phyloP scores from a whole-genome alignment of 345 rosid genomes.

The Atalantia buxifolia region DNA sequence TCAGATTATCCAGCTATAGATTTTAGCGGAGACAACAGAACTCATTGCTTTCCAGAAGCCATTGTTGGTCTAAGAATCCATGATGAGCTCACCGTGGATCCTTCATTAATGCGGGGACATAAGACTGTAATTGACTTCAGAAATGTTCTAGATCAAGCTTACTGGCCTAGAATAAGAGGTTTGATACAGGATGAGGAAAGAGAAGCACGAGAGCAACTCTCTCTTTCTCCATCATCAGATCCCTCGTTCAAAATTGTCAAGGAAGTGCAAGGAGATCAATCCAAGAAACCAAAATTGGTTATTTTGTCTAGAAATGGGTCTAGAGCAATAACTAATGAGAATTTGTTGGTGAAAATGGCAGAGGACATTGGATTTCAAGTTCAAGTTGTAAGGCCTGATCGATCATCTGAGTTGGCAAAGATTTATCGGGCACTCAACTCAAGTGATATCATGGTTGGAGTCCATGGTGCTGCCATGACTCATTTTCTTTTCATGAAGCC shows the following conservation, averaged over 20 bases:
- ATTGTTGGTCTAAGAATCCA: constrained; percentile 74
- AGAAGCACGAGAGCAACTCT: constrained; percentile 25
- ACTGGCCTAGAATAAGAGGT: constrained; percentile 47
- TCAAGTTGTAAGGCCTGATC: constrained; percentile 49
- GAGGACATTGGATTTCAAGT: constrained; percentile 61
- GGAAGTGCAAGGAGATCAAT: constrained; percentile 3
- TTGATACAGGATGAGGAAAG: constrained; percentile 45
- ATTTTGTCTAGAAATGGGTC: constrained; percentile 68
- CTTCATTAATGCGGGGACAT: constrained; percentile 36
- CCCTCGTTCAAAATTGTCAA: neutral
- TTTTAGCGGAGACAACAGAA: constrained; percentile 56
- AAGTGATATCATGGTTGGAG: constrained; percentile 79
- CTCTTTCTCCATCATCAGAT: constrained; percentile 24
- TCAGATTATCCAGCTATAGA: constrained; percentile 55
- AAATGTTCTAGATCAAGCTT: constrained; percentile 54
- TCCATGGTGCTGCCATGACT: constrained; percentile 94
- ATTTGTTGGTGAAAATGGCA: constrained; percentile 48
- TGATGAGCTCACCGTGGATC: constrained; percentile 62
- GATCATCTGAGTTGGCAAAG: constrained; percentile 63
- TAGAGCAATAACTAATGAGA: constrained; percentile 62
- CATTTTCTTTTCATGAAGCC: constrained; percentile 80
- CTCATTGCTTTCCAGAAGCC: constrained; percentile 79
- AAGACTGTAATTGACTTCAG: constrained; percentile 58
- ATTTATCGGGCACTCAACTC: constrained; percentile 54
- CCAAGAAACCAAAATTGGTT: constrained; percentile 57